Percentiles rank a stretch among this genome's conserved stretches.
phyloP scores from a whole-genome alignment of 2,329 filamentous ascomycete species.

The Parascedosporium putredinis region DNA sequence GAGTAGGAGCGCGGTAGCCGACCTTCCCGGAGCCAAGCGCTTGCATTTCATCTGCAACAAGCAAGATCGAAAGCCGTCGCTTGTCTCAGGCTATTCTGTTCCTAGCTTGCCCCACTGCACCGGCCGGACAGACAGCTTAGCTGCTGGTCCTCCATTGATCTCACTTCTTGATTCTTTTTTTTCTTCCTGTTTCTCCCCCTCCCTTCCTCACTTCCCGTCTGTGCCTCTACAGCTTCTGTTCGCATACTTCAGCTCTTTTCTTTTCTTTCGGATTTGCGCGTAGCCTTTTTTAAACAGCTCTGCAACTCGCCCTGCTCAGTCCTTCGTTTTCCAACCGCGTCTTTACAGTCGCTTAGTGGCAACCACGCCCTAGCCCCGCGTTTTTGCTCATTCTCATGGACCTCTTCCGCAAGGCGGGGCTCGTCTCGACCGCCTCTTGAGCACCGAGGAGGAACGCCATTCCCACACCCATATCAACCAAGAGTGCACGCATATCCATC shows the following conservation, averaged over 20 bases:
- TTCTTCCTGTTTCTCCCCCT: no score
- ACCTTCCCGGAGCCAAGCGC: not conserved
- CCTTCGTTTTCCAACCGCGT: no score
- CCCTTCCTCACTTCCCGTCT: no score
- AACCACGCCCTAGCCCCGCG: not conserved
- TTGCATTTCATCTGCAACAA: not conserved
- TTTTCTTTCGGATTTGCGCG: not conserved
- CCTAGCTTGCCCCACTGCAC: not conserved
- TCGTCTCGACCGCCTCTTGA: slow-evolving; percentile 21
- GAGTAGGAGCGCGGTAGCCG: no score
- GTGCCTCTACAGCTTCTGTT: no score
- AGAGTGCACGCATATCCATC: slow-evolving; percentile 30
- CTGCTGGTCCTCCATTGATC: no score
- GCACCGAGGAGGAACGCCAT: slow-evolving; percentile 28
- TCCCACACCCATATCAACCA: slow-evolving; percentile 33
- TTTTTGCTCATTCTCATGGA: slow-evolving; percentile 10
- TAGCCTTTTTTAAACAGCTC: not conserved
- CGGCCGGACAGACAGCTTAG: no score
- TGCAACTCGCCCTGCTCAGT: no score
- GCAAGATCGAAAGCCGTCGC: not conserved
- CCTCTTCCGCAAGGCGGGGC: slow-evolving; percentile 34
- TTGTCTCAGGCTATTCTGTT: not conserved
- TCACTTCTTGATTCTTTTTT: no score
- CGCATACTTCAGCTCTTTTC: not conserved
- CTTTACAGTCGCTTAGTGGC: not conserved